phyloP scores from a whole-genome alignment of 139 green algal species.

The Chlorella ohadii region DNA sequence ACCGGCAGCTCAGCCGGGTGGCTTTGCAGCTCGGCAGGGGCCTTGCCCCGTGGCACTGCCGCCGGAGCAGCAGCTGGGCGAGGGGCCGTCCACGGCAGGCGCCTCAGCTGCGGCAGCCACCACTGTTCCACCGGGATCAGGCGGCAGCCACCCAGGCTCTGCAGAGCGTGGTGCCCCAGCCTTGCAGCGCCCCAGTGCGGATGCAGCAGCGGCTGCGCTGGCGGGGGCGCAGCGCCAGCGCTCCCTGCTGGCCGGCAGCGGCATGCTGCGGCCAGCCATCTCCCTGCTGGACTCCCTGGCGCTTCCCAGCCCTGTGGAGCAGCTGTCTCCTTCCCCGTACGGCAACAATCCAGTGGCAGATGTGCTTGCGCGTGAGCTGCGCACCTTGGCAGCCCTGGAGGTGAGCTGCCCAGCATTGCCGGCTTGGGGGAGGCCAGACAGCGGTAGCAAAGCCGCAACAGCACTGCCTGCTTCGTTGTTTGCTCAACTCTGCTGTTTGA shows the following conservation, averaged over 20 bases:
- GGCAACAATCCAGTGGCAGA: conserved; percentile 15
- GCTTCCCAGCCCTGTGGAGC: conserved; percentile 11
- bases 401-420: conserved; percentile 12
- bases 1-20: background rate
- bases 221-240: background rate
- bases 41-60: background rate
- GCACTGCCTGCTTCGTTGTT: too few species aligned
- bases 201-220: too few species aligned
- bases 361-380: conserved; percentile 65
- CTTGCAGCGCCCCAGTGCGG: background rate
- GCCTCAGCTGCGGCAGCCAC: background rate
- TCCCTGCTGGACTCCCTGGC: background rate
- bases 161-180: too few species aligned
- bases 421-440: too few species aligned
- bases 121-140: too few species aligned
- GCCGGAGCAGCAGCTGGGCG: background rate
- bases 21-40: background rate
- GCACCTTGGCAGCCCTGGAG: conserved; percentile 67
- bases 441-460: too few species aligned
- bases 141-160: too few species aligned
- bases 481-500: too few species aligned
- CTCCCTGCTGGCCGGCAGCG: background rate
- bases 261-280: background rate
- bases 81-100: background rate
- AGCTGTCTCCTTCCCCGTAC: background rate